Conservation (phyloP, 192 early-diverging fungal genomes). For the Paraglomus occultum region DNA sequence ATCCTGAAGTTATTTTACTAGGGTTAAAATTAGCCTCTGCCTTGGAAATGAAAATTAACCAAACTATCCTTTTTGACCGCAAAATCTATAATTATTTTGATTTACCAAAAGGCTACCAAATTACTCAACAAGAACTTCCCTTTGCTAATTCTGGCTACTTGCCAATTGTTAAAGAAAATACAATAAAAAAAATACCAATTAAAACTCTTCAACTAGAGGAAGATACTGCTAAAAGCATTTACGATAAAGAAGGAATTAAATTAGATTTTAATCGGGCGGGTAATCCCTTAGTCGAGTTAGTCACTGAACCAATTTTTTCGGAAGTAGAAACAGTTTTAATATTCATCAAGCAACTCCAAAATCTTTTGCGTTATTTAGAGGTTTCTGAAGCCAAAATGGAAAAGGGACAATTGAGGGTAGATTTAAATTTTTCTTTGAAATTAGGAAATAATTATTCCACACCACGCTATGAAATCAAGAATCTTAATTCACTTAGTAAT, state of each 20-base stretch:
- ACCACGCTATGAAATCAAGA: slow-evolving; percentile 10
- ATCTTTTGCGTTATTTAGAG: slow-evolving; percentile 10
- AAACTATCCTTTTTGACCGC: slow-evolving; percentile 6
- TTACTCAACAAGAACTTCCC: slow-evolving; percentile 1
- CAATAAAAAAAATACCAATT: background rate
- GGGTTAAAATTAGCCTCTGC: slow-evolving; percentile 2
- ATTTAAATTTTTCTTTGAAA: slow-evolving; percentile 13
- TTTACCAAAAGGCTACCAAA: slow-evolving; percentile 18
- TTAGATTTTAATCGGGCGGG: slow-evolving; percentile 16
- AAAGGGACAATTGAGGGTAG: background rate
- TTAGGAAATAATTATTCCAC: slow-evolving; percentile 6
- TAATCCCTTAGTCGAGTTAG: slow-evolving; percentile 11
- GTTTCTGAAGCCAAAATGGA: slow-evolving; percentile 17
- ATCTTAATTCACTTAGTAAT: slow-evolving; percentile 5
- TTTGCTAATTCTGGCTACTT: background rate
- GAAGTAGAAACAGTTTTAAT: slow-evolving; percentile 11
- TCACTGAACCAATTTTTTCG: slow-evolving; percentile 8
- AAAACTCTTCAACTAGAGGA: slow-evolving; percentile 14
- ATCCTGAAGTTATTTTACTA: slow-evolving; percentile 6
- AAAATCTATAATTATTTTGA: slow-evolving; percentile 20
- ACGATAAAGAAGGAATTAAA: background rate
- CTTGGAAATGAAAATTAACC: background rate
- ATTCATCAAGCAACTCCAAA: slow-evolving; percentile 6
- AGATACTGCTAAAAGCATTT: slow-evolving; percentile 12
- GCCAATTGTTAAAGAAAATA: background rate